A percentile compares a stretch with the other conserved stretches of the same genome.
Conservation (phyloP, 2,329 filamentous ascomycete genomes). For the Tolypocladium endophyticum region DNA sequence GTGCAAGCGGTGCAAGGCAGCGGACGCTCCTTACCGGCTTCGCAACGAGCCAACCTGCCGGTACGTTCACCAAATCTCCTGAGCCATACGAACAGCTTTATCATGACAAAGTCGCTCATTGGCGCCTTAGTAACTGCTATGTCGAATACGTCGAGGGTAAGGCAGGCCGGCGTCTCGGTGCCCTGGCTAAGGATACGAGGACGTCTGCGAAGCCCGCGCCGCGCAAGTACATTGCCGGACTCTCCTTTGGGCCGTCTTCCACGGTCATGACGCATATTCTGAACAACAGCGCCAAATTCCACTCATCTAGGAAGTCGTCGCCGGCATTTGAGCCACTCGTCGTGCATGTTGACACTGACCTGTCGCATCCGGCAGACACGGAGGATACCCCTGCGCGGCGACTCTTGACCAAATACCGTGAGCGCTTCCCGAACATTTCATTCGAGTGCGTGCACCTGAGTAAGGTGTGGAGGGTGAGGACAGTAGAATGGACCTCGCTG, state of each 20-base stretch:
- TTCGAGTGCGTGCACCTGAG: constrained; percentile 57
- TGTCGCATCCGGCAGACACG: constrained; percentile 10
- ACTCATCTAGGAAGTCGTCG: constrained; percentile 53
- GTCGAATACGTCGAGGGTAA: constrained; percentile 68
- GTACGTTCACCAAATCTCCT: constrained; percentile 10
- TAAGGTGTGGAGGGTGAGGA: constrained; percentile 41
- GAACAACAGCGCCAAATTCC: constrained; percentile 55
- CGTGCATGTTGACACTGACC: constrained; percentile 40
- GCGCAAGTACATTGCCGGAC: constrained; percentile 55
- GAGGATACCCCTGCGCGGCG: constrained; percentile 23
- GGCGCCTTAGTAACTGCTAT: constrained; percentile 51
- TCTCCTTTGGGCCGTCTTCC: constrained; percentile 79
- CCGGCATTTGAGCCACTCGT: constrained; percentile 58
- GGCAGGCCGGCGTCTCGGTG: constrained; percentile 58
- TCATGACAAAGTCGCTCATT: background rate
- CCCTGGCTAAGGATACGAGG: constrained; percentile 38
- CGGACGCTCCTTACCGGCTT: constrained; percentile 17
- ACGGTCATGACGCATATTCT: constrained; percentile 67
- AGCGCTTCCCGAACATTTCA: constrained; percentile 53
- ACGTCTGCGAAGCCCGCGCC: constrained; percentile 20
- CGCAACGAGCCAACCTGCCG: constrained; percentile 20
- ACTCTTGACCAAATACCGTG: constrained; percentile 42
- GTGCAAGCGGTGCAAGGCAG: constrained; percentile 22
- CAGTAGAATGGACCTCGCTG: constrained; percentile 44
- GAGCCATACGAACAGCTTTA: background rate